Percentiles rank a stretch among this genome's conserved stretches.
Evolutionary conservation across 208 protist genomes (phyloP).

Genomic region (Endotrypanum monterogeii): DNA sequence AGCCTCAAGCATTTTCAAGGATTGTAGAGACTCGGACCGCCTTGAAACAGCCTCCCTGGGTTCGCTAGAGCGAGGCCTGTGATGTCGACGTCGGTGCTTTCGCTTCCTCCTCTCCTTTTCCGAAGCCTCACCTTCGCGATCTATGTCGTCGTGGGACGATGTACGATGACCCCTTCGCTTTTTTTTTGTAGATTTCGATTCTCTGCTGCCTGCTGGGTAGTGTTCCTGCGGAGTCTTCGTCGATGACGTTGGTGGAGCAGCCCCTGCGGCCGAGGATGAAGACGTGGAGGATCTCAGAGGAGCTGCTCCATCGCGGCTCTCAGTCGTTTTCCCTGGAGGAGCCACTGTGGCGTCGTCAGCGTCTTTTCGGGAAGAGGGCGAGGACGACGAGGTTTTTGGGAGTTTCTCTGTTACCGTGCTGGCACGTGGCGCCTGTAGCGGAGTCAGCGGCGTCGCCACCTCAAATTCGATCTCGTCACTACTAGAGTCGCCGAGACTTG

Average conservation of each 20-base stretch:
- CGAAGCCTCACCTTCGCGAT: background rate
- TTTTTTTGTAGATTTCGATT: constrained; percentile 15
- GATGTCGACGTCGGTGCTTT: constrained; percentile 14
- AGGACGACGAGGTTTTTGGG: constrained; percentile 8
- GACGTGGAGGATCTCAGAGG: background rate
- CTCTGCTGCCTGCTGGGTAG: constrained; percentile 1
- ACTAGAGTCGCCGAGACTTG: background rate
- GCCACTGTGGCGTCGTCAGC: constrained; percentile 35
- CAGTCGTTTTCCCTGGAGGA: background rate
- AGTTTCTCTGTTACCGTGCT: background rate
- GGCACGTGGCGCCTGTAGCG: background rate
- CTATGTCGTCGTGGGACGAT: background rate
- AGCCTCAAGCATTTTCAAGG: background rate
- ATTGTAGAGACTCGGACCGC: constrained; percentile 16
- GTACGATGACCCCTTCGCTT: background rate
- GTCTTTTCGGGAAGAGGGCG: constrained; percentile 33
- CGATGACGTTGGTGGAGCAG: constrained; percentile 7
- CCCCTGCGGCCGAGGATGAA: background rate
- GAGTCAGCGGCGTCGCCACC: constrained; percentile 13
- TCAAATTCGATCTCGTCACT: constrained; percentile 36
- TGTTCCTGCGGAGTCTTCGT: constrained; percentile 13
- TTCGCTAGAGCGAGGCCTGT: constrained; percentile 16
- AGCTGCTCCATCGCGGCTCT: background rate
- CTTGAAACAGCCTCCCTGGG: background rate
- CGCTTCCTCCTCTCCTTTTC: background rate